These are phyloP conservation scores for Metschnikowia proteae DNA, from an alignment of 805 yeast species.

Conservation along the genomic window DNA sequence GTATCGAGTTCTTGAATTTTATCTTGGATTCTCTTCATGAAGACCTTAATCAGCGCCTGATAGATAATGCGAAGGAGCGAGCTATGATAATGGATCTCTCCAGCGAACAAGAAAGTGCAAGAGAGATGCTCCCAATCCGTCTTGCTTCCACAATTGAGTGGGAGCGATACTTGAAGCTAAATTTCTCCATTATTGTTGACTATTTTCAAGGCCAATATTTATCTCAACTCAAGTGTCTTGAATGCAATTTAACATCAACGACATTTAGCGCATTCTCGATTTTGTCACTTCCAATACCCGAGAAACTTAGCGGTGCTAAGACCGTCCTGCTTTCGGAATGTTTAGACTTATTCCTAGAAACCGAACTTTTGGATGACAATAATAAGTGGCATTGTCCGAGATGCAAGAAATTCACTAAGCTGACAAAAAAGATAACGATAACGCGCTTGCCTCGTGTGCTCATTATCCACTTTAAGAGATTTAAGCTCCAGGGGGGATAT, in stretches of 20 bases:
- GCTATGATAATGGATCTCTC: conserved; percentile 44
- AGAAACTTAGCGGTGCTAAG: conserved; percentile 25
- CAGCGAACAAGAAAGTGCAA: conserved; percentile 59
- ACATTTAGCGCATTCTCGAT: conserved; percentile 82
- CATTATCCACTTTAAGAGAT: conserved; percentile 83
- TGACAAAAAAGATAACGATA: conserved; percentile 67
- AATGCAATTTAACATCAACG: conserved; percentile 74
- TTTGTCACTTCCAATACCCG: conserved; percentile 76
- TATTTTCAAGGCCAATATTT: conserved; percentile 86
- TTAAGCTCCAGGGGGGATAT: conserved; percentile 48
- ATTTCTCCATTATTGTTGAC: conserved; percentile 76
- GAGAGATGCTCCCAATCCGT: conserved; percentile 73
- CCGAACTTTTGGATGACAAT: conserved; percentile 70
- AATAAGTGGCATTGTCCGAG: conserved; percentile 82
- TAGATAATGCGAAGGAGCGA: conserved; percentile 28
- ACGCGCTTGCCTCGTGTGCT: conserved; percentile 75
- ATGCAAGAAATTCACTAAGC: conserved; percentile 60
- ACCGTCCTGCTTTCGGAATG: conserved; percentile 53
- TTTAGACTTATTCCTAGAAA: conserved; percentile 69
- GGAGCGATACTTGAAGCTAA: conserved; percentile 79
- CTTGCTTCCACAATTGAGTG: conserved; percentile 86
- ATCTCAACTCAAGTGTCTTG: conserved; percentile 70
- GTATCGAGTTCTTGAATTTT: conserved; percentile 76
- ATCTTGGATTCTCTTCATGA: conserved; percentile 76
- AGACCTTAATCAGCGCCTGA: conserved; percentile 67